Conservation (phyloP, 192 early-diverging fungal species). For the Cladochytrium replicatum region DNA sequence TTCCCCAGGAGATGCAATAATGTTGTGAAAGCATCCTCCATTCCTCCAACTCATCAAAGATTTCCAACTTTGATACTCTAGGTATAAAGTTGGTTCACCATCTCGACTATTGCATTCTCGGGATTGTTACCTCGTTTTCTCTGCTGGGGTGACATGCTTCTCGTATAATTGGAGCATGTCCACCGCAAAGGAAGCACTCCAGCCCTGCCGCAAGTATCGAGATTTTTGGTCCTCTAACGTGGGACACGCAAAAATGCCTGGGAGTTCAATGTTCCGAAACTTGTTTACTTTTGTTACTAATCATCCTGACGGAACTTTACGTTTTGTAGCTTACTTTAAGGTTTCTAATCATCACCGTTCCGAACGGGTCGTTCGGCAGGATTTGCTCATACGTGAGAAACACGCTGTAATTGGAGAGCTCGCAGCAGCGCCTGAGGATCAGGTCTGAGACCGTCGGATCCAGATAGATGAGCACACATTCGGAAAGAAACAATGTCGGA, state of each 20-base stretch:
- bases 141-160: slow-evolving; percentile 19
- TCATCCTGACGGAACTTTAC: background rate
- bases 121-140: slow-evolving; percentile 32
- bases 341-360: slow-evolving; percentile 83
- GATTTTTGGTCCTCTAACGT: slow-evolving; percentile 57
- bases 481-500: slow-evolving; percentile 86
- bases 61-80: slow-evolving; percentile 65
- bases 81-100: background rate
- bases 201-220: slow-evolving; percentile 56
- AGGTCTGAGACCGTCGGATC: slow-evolving; percentile 48
- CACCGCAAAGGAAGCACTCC: slow-evolving; percentile 24
- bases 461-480: slow-evolving; percentile 90
- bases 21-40: slow-evolving; percentile 72
- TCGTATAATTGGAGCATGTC: slow-evolving; percentile 47
- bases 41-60: slow-evolving; percentile 89
- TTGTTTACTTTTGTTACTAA: slow-evolving; percentile 1
- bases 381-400: slow-evolving; percentile 91
- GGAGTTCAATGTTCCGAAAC: slow-evolving; percentile 64
- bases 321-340: slow-evolving; percentile 37
- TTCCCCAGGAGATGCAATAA: slow-evolving; percentile 68
- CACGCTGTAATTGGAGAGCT: slow-evolving; percentile 9
- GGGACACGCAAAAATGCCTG: slow-evolving; percentile 64
- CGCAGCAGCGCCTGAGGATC: slow-evolving; percentile 38
- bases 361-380: slow-evolving; percentile 81
- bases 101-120: background rate